Conservation (phyloP, 495 filamentous ascomycete genomes). For the Aspergillus nanangensis region DNA sequence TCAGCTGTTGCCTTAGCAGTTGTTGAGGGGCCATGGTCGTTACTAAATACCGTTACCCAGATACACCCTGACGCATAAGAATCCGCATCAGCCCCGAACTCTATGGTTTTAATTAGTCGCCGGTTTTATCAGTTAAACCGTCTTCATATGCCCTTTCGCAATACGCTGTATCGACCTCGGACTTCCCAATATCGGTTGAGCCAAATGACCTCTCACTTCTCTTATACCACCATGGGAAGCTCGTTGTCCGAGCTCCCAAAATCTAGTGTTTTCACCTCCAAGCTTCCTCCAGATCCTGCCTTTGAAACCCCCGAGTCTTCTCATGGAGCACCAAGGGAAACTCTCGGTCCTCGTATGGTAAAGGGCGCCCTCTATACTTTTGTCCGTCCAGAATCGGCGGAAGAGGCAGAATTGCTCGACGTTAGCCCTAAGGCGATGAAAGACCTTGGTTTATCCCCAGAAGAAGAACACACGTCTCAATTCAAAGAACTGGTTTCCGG, state of each 20-base stretch:
- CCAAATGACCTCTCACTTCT: conserved; percentile 53
- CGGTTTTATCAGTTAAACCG: neutral
- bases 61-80: too few species aligned
- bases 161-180: conserved; percentile 10
- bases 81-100: neutral
- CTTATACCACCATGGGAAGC: conserved; percentile 22
- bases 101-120: neutral
- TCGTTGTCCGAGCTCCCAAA: conserved; percentile 74
- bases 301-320: conserved; percentile 79
- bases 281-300: conserved; percentile 68
- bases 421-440: conserved; percentile 71
- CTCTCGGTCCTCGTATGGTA: conserved; percentile 78
- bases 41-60: too few species aligned
- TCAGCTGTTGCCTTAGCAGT: too few species aligned
- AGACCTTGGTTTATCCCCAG: conserved; percentile 67
- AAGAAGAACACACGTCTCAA: conserved; percentile 64
- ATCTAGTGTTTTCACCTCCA: conserved; percentile 77
- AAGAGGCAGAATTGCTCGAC: conserved; percentile 72
- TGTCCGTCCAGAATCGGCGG: conserved; percentile 69
- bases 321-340: conserved; percentile 69
- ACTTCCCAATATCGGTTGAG: conserved; percentile 19
- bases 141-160: conserved; percentile 25
- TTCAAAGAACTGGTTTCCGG: conserved; percentile 76
- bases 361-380: conserved; percentile 84
- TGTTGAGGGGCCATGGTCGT: too few species aligned